These are phyloP conservation scores for Nicotiana obtusifolia DNA, from an alignment of 257 asterid genomes.

Conservation along the genomic window DNA sequence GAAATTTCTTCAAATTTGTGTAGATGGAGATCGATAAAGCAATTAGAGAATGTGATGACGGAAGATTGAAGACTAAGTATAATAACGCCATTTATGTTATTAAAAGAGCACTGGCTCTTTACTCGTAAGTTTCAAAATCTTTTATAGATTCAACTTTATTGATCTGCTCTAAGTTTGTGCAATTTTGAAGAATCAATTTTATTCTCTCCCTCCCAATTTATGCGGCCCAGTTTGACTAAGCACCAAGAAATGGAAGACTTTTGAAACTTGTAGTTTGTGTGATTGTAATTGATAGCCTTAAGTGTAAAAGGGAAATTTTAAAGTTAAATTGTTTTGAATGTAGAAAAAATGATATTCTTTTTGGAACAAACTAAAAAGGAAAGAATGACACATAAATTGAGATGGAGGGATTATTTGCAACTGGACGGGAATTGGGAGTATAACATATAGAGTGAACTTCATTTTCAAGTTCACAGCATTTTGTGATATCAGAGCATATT, in stretches of 20 bases:
- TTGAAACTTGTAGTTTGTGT: no score
- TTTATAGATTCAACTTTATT: slow-evolving; percentile 3
- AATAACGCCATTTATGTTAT: slow-evolving; percentile 79
- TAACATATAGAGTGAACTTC: not conserved
- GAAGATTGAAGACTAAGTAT: slow-evolving; percentile 78
- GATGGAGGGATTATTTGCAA: no score
- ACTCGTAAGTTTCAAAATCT: slow-evolving; percentile 46
- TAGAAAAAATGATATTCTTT: no score
- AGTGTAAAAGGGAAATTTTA: no score
- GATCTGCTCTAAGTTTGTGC: not conserved
- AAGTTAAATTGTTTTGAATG: no score
- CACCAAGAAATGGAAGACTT: no score
- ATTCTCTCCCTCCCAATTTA: no score
- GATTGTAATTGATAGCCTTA: no score
- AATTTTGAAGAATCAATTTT: no score
- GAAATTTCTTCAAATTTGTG: not conserved
- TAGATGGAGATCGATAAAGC: slow-evolving; percentile 88
- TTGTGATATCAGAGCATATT: not conserved
- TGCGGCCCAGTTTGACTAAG: no score
- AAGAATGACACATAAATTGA: no score
- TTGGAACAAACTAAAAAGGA: no score
- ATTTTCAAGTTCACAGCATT: not conserved
- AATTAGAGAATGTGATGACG: slow-evolving; percentile 62
- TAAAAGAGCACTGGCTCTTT: slow-evolving; percentile 79
- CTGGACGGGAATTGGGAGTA: not conserved